These are phyloP conservation scores for Stipa capillata DNA, from an alignment of 176 grass and related monocot species.

Conservation along the genomic window DNA sequence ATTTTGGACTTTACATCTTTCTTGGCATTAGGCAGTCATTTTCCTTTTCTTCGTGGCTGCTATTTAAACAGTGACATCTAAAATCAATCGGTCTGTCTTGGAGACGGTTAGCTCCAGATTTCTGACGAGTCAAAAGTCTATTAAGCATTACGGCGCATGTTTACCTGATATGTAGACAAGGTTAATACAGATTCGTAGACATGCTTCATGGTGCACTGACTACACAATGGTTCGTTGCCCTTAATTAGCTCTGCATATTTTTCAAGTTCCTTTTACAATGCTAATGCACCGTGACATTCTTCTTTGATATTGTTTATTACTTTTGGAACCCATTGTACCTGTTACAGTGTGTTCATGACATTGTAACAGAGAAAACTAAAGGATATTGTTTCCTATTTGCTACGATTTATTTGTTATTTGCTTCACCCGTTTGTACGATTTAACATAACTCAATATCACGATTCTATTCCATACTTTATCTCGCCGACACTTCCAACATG, in stretches of 20 bases:
- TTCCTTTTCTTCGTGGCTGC: too few relatives aligned
- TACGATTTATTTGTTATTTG: background rate
- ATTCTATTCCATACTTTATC: background rate
- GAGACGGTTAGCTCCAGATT: too few relatives aligned
- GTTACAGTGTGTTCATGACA: background rate
- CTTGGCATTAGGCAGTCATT: too few relatives aligned
- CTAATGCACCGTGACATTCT: background rate
- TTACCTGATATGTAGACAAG: background rate
- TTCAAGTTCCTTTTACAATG: conserved; percentile 2
- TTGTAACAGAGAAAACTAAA: background rate
- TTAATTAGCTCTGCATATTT: background rate
- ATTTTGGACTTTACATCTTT: too few relatives aligned
- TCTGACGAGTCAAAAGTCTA: too few relatives aligned
- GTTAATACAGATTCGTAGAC: background rate
- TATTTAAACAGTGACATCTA: too few relatives aligned
- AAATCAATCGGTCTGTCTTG: too few relatives aligned
- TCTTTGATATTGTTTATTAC: background rate
- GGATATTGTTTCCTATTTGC: background rate
- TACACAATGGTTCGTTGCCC: background rate
- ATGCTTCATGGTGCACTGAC: background rate
- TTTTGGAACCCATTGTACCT: background rate
- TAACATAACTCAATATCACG: too few relatives aligned
- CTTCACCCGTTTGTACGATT: background rate
- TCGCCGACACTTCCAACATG: background rate
- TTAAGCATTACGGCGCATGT: too few relatives aligned